Percentiles rank a stretch among this genome's conserved stretches.
Evolutionary conservation across 1,139 yeast genomes (phyloP).

Genomic region (Hanseniaspora uvarum): DNA sequence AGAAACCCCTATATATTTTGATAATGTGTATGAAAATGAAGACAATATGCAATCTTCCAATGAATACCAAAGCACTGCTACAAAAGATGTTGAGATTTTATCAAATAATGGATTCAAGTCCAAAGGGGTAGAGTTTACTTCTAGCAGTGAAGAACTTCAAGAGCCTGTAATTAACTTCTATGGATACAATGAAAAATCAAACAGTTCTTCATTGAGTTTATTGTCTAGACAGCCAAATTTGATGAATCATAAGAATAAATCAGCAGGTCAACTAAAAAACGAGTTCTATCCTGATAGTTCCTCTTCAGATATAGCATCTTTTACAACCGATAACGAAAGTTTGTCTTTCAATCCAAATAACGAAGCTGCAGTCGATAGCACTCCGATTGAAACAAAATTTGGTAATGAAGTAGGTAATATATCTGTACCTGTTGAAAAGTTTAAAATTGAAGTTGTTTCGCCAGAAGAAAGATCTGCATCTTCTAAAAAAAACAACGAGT

Average conservation of each 20-base stretch:
- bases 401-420: slow-evolving; percentile 2
- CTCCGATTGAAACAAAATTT: neutral
- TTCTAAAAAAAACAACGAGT: neutral
- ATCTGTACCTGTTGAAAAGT: slow-evolving; percentile 2
- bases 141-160: neutral
- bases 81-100: neutral
- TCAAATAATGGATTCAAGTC: neutral
- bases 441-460: slow-evolving; percentile 5
- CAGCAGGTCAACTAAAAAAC: neutral
- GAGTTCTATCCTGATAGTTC: slow-evolving; percentile 7
- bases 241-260: neutral
- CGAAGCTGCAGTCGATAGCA: neutral
- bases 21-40: neutral
- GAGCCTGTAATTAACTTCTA: neutral
- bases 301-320: slow-evolving; percentile 1
- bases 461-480: neutral
- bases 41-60: neutral
- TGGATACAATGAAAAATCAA: neutral
- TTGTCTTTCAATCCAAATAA: neutral
- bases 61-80: neutral
- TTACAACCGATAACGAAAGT: neutral
- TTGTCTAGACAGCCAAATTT: neutral
- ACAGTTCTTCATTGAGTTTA: neutral
- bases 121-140: slow-evolving; percentile 11
- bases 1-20: neutral